Evolutionary conservation across 2,329 filamentous ascomycete genomes (phyloP), one percentile per base, ranked within the genome.

Genomic region (Aspergillus fijiensis): DNA sequence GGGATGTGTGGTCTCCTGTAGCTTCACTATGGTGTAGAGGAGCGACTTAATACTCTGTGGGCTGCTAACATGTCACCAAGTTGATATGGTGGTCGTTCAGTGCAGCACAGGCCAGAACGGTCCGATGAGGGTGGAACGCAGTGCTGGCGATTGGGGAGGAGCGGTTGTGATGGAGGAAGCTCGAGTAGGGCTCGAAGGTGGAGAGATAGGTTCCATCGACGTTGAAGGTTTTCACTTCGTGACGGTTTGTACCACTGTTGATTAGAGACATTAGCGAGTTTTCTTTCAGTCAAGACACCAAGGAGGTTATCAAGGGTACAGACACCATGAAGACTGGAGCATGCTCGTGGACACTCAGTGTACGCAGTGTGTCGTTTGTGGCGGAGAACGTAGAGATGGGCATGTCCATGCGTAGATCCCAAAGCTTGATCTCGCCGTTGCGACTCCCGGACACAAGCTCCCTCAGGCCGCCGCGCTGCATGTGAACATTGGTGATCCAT

Each of bases 401-500:
- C 66, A 84, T 84, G 64, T 95, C 90, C 87, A 92, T 91, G 52
- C 95, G 87, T 54, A 99, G 92, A 75, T 99, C 95, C 95, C 95
- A 99, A 16, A 99, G 82, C 74, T 91, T 93, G 65, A 99, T 90
- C 72, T 95, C 95, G 62, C 95, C 95, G 70, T 96, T 95, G 51
- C 92, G 87, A 72, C 92, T 96, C 21, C 92, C 95, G 49, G 89
- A 94, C 56, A 99, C 83, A 48, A 99, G 84, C 76, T 99, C 95
- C 60, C 95, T 85, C 76, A 96, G 88, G 2, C 95, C 95, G 62
- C 95, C 95, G 49, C 95, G 90, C 77, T 99, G 95, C 86, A 99
- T 92, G 73, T 98, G 95, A 14, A 96, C 92, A 67, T 91, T 95
- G 69, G 92, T 93, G 75, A 99, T 89, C 95, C 95, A 99, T 69